Conservation (phyloP, 208 protist genomes). For the Leishmania aethiopica region DNA sequence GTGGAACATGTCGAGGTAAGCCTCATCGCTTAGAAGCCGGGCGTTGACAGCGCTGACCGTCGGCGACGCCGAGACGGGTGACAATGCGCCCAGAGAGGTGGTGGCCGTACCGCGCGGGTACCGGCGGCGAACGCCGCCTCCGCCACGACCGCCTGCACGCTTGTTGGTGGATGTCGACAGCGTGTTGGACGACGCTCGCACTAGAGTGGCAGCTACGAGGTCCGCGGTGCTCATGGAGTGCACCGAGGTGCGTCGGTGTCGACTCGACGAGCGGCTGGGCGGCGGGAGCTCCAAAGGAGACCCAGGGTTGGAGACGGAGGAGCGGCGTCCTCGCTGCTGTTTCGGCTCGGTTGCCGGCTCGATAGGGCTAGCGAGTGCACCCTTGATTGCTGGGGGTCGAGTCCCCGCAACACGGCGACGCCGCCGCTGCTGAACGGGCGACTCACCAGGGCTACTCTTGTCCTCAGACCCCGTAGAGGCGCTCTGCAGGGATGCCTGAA, state of each 20-base stretch:
- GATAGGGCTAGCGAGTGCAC: neutral
- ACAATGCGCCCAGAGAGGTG: neutral
- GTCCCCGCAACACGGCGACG: neutral
- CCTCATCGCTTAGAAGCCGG: constrained; percentile 45
- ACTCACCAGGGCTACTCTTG: neutral
- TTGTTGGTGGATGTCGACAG: neutral
- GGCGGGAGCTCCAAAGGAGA: too few species aligned
- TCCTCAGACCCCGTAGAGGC: neutral
- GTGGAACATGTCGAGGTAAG: constrained; percentile 58
- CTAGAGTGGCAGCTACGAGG: neutral
- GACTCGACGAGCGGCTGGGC: neutral
- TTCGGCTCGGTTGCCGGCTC: neutral
- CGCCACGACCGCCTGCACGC: neutral
- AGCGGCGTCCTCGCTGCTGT: neutral
- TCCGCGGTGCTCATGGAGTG: constrained; percentile 14
- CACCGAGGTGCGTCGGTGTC: neutral
- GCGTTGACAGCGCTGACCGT: neutral
- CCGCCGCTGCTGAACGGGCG: too few species aligned
- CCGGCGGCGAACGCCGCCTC: neutral
- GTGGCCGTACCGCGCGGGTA: neutral
- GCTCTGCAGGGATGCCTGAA: neutral
- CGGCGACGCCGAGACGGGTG: constrained; percentile 3
- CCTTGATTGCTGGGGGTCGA: neutral
- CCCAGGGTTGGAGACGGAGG: neutral
- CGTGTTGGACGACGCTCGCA: neutral